Percentiles rank a stretch among this genome's conserved stretches.
Conservation (phyloP, 2,329 filamentous ascomycete genomes). For the Acarospora socialis region DNA sequence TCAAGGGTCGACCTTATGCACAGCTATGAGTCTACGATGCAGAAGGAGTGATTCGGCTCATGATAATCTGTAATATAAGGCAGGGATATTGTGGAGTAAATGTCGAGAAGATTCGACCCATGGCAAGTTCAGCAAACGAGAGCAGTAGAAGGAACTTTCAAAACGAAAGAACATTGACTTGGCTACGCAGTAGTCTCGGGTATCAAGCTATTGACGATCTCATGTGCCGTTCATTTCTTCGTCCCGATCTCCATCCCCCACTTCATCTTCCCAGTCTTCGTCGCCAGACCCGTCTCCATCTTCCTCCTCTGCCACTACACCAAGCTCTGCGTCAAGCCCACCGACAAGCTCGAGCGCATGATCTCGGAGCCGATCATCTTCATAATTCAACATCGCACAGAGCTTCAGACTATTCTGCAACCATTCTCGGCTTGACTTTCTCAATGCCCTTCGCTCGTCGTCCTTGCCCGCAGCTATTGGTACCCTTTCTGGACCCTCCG, state of each 20-base stretch:
- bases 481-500: conserved; percentile 21
- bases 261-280: conserved; percentile 19
- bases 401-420: conserved; percentile 65
- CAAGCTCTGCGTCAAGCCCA: conserved; percentile 25
- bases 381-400: conserved; percentile 69
- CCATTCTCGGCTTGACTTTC: conserved; percentile 69
- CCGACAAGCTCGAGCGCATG: conserved; percentile 59
- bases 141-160: too few species aligned
- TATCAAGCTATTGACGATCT: too few species aligned
- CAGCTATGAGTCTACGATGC: too few species aligned
- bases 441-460: conserved; percentile 40
- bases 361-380: conserved; percentile 62
- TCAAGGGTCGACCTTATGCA: too few species aligned
- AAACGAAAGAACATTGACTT: too few species aligned
- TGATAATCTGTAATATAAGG: too few species aligned
- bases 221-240: conserved; percentile 6
- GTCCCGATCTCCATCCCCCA: conserved; percentile 15
- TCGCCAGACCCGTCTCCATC: conserved; percentile 26
- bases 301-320: conserved; percentile 27
- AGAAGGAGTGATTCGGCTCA: too few species aligned
- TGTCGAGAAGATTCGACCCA: too few species aligned
- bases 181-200: too few species aligned
- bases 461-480: conserved; percentile 21
- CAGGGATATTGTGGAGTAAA: too few species aligned
- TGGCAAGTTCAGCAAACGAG: too few species aligned